Conservation (phyloP, 2,329 filamentous ascomycete genomes). For the Annulohypoxylon truncatum region DNA sequence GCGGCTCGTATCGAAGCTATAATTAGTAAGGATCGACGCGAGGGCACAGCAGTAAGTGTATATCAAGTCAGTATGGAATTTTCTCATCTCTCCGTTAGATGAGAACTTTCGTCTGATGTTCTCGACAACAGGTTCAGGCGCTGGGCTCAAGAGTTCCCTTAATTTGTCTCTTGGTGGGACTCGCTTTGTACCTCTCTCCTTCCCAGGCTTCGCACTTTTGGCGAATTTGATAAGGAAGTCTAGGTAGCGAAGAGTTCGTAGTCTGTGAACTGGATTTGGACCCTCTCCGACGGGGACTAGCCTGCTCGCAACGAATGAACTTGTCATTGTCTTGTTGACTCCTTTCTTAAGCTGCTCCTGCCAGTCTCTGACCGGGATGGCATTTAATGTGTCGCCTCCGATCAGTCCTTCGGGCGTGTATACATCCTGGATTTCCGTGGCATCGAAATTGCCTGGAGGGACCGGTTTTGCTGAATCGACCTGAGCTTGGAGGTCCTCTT, state of each 20-base stretch:
- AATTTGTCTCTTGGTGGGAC: slow-evolving; percentile 73
- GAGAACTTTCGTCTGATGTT: slow-evolving; percentile 77
- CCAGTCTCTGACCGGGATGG: slow-evolving; percentile 80
- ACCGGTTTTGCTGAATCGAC: slow-evolving; percentile 78
- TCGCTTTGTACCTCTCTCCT: slow-evolving; percentile 59
- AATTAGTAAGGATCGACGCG: slow-evolving; percentile 78
- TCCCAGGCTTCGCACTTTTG: slow-evolving; percentile 59
- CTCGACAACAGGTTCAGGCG: slow-evolving; percentile 72
- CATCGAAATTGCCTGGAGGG: slow-evolving; percentile 75
- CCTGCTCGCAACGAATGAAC: slow-evolving; percentile 73
- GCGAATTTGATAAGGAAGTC: slow-evolving; percentile 68
- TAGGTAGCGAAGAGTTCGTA: slow-evolving; percentile 71
- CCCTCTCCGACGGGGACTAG: slow-evolving; percentile 66
- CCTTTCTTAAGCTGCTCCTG: slow-evolving; percentile 71
- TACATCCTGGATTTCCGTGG: slow-evolving; percentile 75
- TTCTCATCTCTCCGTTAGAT: slow-evolving; percentile 71
- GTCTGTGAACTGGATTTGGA: slow-evolving; percentile 62
- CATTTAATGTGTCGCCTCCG: slow-evolving; percentile 72
- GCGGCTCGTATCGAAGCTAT: slow-evolving; percentile 75
- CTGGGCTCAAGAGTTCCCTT: slow-evolving; percentile 64
- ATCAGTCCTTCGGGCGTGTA: slow-evolving; percentile 76
- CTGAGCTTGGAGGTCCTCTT: slow-evolving; percentile 71
- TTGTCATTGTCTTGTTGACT: slow-evolving; percentile 66
- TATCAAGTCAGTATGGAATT: slow-evolving; percentile 77
- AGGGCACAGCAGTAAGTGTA: slow-evolving; percentile 79